phyloP scores from a whole-genome alignment of 2,329 filamentous ascomycete species.

The Cordyceps pruinosa region DNA sequence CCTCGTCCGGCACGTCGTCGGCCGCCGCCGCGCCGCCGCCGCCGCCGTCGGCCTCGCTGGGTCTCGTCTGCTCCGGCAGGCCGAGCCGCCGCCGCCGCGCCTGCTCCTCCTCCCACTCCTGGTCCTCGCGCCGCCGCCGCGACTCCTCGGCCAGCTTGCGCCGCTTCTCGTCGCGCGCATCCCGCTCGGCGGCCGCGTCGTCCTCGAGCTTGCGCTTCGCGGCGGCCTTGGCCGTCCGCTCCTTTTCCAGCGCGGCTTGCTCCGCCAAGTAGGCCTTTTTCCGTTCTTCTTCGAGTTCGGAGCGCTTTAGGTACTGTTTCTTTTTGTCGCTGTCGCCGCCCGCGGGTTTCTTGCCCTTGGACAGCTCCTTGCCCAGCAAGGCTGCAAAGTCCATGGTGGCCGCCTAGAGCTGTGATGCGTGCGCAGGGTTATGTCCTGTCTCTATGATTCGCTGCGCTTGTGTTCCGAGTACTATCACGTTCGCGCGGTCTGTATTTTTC shows the following conservation, averaged over 20 bases:
- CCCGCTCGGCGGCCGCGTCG: slow-evolving; percentile 65
- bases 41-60: slow-evolving; percentile 33
- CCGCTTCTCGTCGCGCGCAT: slow-evolving; percentile 73
- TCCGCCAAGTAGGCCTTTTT: slow-evolving; percentile 74
- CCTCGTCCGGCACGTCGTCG: slow-evolving; percentile 64
- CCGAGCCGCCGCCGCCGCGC: slow-evolving; percentile 69
- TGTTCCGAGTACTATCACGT: background rate
- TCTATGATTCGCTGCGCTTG: background rate
- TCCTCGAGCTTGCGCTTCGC: slow-evolving; percentile 88
- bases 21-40: slow-evolving; percentile 36
- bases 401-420: background rate
- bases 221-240: slow-evolving; percentile 60
- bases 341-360: slow-evolving; percentile 60
- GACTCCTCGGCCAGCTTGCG: slow-evolving; percentile 76
- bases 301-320: slow-evolving; percentile 78
- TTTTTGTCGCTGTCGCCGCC: slow-evolving; percentile 22
- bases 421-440: background rate
- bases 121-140: slow-evolving; percentile 58
- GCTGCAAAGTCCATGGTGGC: slow-evolving; percentile 93
- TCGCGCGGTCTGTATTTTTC: background rate
- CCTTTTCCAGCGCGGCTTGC: slow-evolving; percentile 65
- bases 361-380: slow-evolving; percentile 87
- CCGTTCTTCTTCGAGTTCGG: slow-evolving; percentile 78
- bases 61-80: slow-evolving; percentile 58
- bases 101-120: slow-evolving; percentile 66